phyloP scores from a whole-genome alignment of 495 filamentous ascomycete species.

The Penicillium lagena region DNA sequence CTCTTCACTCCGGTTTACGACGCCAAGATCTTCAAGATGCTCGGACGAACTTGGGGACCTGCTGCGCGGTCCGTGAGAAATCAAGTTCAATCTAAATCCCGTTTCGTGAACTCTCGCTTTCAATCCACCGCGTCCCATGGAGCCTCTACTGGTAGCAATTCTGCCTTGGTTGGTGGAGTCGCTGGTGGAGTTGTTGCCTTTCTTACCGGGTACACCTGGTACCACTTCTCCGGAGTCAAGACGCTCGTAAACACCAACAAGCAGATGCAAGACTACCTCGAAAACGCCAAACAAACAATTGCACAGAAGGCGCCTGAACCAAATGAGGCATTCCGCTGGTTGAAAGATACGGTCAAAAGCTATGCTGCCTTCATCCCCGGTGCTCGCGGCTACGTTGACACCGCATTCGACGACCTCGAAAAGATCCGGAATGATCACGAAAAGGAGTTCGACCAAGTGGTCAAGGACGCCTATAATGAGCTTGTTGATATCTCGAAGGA shows the following conservation, averaged over 20 bases:
- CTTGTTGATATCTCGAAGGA: conserved; percentile 41
- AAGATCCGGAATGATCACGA: conserved; percentile 50
- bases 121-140: conserved; percentile 34
- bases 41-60: neutral
- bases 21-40: neutral
- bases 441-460: conserved; percentile 55
- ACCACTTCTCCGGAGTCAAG: conserved; percentile 54
- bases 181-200: conserved; percentile 46
- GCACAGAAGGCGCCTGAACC: conserved; percentile 49
- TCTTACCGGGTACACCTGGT: conserved; percentile 43
- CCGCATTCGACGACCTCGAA: conserved; percentile 57
- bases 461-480: conserved; percentile 53
- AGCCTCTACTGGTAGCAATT: conserved; percentile 13
- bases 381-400: conserved; percentile 52
- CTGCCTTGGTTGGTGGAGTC: conserved; percentile 35
- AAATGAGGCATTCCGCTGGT: conserved; percentile 49
- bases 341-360: conserved; percentile 50
- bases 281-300: conserved; percentile 42
- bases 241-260: conserved; percentile 43
- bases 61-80: conserved; percentile 6
- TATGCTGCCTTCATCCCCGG: conserved; percentile 64
- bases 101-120: conserved; percentile 24
- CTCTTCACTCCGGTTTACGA: too few species aligned
- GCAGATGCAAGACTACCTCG: conserved; percentile 45
- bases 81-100: conserved; percentile 7